Base-by-base conservation (phyloP, 2,329 filamentous ascomycete species). In the Aspergillus ibericus region DNA sequence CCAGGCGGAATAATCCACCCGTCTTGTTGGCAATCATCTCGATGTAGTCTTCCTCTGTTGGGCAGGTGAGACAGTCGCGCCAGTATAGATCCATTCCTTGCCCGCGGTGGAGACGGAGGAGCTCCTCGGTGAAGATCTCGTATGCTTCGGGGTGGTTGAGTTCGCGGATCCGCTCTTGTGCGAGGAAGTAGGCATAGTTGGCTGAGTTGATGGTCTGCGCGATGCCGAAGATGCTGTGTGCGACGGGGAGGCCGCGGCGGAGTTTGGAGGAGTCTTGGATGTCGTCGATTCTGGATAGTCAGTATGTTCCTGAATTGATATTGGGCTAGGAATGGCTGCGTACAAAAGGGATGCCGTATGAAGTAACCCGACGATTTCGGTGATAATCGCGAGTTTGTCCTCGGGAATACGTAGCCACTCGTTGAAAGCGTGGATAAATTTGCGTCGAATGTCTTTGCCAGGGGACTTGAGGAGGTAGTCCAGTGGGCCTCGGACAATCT, bases 141-240 rank as follows among this genome's bases (percentile, higher is more conserved):
- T 71, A 71, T 5, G 70, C 72, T 16, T 64, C 63, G 9, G 66
- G 66, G 42, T 69, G 68, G 4, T 65, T 62, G 1, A 77, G 64
- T 16, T 70, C 60, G n/a, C 65, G 58, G 1, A 75, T 61, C 51
- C 72, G 66, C 53, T 71, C 63, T 55, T 73, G 59, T 5, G 75
- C 73, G 5, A 70, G 61, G 48, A 80, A 77, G 60, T 76, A 79
- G 5, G 74, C 70, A 56, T 76, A 77, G 60, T 77, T 80, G 20
- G 77, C 78, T 13, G 72, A 74, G 67, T 81, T 81, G 64, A 81
- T 80, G 0, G 80, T 81, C 61, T 81, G 80, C 3, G 79, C 73
- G 8, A 71, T 71, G 25, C 81, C 81, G 63, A 80, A 82, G 46
- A 82, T 77, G 53, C 69, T 74, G 66, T 83, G 80, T 0, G 80